phyloP scores from a whole-genome alignment of 805 yeast species.

The Kodamaea fukazawae region DNA sequence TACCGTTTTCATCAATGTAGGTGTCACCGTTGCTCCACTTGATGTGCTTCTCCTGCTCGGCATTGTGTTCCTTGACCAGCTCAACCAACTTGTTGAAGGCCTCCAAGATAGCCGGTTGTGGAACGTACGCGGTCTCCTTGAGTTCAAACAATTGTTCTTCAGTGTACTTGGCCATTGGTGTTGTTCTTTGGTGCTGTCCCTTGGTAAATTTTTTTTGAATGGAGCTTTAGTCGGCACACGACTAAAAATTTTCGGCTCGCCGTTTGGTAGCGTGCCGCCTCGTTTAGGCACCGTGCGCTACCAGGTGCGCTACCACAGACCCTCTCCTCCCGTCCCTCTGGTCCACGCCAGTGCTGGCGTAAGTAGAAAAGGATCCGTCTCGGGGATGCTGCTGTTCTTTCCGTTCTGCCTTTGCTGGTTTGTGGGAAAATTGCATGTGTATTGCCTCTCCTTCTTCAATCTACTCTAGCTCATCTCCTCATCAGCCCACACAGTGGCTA shows the following conservation, averaged over 20 bases:
- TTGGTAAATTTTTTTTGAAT: conserved; percentile 6
- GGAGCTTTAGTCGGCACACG: conserved; percentile 8
- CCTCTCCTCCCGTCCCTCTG: too few relatives aligned
- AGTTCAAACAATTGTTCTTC: conserved; percentile 64
- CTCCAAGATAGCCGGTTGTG: conserved; percentile 61
- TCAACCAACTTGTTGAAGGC: conserved; percentile 67
- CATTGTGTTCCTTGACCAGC: conserved; percentile 52
- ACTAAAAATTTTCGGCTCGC: conserved; percentile 4
- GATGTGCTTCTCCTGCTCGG: conserved; percentile 27
- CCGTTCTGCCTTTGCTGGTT: too few relatives aligned
- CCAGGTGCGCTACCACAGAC: too few relatives aligned
- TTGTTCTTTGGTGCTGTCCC: conserved; percentile 5
- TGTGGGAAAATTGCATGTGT: too few relatives aligned
- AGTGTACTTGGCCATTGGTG: conserved; percentile 57
- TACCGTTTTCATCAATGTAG: conserved; percentile 44
- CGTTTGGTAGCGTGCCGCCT: conserved; percentile 3
- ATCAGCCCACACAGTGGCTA: too few relatives aligned
- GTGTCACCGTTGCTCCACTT: conserved; percentile 42
- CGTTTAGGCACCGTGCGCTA: too few relatives aligned
- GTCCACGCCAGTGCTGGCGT: too few relatives aligned
- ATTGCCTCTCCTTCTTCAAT: too few relatives aligned
- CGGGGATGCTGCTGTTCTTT: too few relatives aligned
- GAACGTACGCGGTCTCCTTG: conserved; percentile 55
- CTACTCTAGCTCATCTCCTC: too few relatives aligned
- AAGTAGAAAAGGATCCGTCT: too few relatives aligned